phyloP scores from a whole-genome alignment of 306 rosid genomes.

The Cicer cuneatum region DNA sequence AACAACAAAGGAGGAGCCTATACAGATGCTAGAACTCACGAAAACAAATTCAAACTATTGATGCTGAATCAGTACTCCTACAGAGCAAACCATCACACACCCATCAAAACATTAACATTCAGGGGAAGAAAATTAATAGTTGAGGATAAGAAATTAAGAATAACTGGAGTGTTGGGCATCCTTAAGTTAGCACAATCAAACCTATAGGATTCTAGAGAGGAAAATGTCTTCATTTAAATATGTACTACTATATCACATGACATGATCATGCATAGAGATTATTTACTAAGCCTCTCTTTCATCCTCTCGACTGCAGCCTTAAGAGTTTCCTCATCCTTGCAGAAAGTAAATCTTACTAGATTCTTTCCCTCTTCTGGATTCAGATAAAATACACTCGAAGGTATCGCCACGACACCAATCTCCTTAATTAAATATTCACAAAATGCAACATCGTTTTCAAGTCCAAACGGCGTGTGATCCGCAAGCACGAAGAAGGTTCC shows the following conservation, averaged over 20 bases:
- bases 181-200: not conserved
- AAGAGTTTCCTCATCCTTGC: constrained; percentile 86
- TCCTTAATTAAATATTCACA: constrained; percentile 85
- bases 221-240: constrained; percentile 57
- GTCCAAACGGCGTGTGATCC: constrained; percentile 89
- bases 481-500: constrained; percentile 82
- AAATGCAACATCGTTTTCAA: constrained; percentile 71
- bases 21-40: not conserved
- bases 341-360: constrained; percentile 80
- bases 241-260: not conserved
- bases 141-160: not conserved
- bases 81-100: not conserved
- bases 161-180: not conserved
- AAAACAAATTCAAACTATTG: not conserved
- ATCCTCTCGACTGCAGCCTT: constrained; percentile 74
- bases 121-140: not conserved
- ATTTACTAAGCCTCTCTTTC: constrained; percentile 71
- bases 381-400: constrained; percentile 78
- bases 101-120: not conserved
- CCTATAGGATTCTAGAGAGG: constrained; percentile 44
- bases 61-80: not conserved
- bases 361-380: constrained; percentile 91
- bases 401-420: constrained; percentile 89
- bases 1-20: not conserved
- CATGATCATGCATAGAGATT: constrained; percentile 41